phyloP scores from a whole-genome alignment of 345 rosid species.

The Kernera saxatilis region DNA sequence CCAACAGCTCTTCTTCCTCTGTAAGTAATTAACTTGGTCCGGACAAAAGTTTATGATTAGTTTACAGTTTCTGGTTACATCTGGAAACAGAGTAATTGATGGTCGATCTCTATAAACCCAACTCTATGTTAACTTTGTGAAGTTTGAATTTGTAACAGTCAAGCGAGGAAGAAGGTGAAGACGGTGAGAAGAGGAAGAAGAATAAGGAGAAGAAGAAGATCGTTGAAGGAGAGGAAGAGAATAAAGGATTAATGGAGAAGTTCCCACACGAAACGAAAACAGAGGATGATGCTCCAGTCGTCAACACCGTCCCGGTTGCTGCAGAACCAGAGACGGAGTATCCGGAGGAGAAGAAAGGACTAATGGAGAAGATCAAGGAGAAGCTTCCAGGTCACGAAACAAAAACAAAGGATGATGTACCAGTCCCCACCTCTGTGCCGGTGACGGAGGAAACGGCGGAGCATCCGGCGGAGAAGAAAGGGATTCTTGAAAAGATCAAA shows the following conservation, averaged over 20 bases:
- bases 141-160: constrained; percentile 37
- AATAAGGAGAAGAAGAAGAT: constrained; percentile 36
- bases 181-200: constrained; percentile 41
- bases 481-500: constrained; percentile 74
- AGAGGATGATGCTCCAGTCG: neutral
- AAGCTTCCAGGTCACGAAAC: constrained; percentile 50
- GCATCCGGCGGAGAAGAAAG: constrained; percentile 52
- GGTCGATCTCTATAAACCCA: neutral
- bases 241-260: constrained; percentile 55
- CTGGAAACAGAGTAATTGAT: neutral
- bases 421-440: too few relatives aligned
- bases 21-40: constrained; percentile 46
- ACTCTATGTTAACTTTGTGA: neutral
- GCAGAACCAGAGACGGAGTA: neutral
- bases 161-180: constrained; percentile 68
- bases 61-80: neutral
- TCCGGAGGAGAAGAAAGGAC: constrained; percentile 43
- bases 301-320: neutral
- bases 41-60: neutral
- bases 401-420: too few relatives aligned
- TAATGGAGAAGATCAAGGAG: constrained; percentile 46
- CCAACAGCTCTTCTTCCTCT: constrained; percentile 75
- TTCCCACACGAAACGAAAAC: constrained; percentile 38
- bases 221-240: constrained; percentile 46
- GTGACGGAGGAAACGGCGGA: constrained; percentile 10